Base-by-base conservation (phyloP, 345 rosid species). In the Brassica cretica region DNA sequence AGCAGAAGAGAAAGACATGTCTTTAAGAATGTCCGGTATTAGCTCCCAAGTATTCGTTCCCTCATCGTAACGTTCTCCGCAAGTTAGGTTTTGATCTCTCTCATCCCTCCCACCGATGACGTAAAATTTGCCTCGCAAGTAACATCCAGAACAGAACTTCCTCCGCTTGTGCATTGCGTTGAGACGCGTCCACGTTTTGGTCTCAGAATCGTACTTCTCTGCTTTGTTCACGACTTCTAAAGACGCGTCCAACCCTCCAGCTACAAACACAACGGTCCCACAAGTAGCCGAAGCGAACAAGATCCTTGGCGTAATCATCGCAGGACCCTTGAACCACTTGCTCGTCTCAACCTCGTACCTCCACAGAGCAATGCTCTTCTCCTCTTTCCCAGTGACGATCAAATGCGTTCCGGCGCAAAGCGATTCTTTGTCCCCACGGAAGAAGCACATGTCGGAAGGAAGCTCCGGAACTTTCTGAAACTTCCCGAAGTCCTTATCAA, bases 51-150 rank as follows among this genome's bases (percentile, higher is more conserved):
- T 74, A 71, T 84, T 68, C 2, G 79, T 86, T 4, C 37, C 73
- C 71, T 77, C 87, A 14, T 94, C 88, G 12, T 87, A 94, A 19
- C 86, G 83, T 83, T 94, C 98, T 18, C 84, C 98, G n/a, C 94
- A 87, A 15, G 93, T 89, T 10, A 94, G 89, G 59, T 77, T 69
- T 1, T 72, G 10, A 1, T 78, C 82, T 0, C 84, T 41, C 74
- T 90, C 93, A 11, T 88, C 88, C 66, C 85, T 76, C 5, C 98
- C 98, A 0, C 98, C 97, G 0, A 94, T 77, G n/a, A 89, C 98
- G 3, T 83, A 90, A 74, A 94, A 90, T 78, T 86, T 94, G 61
- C 84, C 77, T 14, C 85, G 84, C 90, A 94, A 83, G 93, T 84
- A 90, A 71, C 93, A 92, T 0, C 97, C 98, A 0, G 98, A 90